A percentile compares a stretch with the other conserved stretches of the same genome.
Conservation (phyloP, 345 rosid species). For the Aquilaria yunnanensis region DNA sequence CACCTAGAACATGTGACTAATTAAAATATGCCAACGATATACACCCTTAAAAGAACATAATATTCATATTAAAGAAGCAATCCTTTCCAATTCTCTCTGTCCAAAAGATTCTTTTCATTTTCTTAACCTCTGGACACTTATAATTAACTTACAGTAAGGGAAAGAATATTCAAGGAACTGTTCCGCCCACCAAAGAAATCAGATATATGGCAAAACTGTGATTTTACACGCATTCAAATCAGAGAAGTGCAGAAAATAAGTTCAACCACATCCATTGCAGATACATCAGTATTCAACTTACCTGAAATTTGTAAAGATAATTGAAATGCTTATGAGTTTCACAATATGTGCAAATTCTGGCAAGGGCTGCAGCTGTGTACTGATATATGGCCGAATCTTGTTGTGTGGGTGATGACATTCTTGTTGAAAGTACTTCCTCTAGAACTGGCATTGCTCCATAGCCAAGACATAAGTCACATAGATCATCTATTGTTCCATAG, state of each 20-base stretch:
- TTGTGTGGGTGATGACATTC: slow-evolving; percentile 52
- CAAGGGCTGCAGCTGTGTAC: slow-evolving; percentile 58
- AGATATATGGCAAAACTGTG: too few species aligned
- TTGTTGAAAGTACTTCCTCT: slow-evolving; percentile 69
- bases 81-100: too few species aligned
- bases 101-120: too few species aligned
- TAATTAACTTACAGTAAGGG: too few species aligned
- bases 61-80: too few species aligned
- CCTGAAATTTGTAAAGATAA: slow-evolving; percentile 86
- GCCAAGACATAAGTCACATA: slow-evolving; percentile 74
- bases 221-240: too few species aligned
- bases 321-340: slow-evolving; percentile 85
- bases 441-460: slow-evolving; percentile 79
- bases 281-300: slow-evolving; percentile 7
- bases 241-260: too few species aligned
- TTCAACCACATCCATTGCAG: too few species aligned
- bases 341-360: slow-evolving; percentile 78
- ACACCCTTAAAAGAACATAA: too few species aligned
- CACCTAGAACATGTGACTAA: slow-evolving; percentile 44
- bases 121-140: too few species aligned
- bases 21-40: background rate
- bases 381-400: slow-evolving; percentile 58
- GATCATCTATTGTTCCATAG: slow-evolving; percentile 83
- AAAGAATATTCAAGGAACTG: too few species aligned
- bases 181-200: too few species aligned